Percentiles rank a stretch among this genome's conserved stretches.
Evolutionary conservation across 768 basidiomycete genomes (phyloP).

Genomic region (Strobilomyces echinocephalus): DNA sequence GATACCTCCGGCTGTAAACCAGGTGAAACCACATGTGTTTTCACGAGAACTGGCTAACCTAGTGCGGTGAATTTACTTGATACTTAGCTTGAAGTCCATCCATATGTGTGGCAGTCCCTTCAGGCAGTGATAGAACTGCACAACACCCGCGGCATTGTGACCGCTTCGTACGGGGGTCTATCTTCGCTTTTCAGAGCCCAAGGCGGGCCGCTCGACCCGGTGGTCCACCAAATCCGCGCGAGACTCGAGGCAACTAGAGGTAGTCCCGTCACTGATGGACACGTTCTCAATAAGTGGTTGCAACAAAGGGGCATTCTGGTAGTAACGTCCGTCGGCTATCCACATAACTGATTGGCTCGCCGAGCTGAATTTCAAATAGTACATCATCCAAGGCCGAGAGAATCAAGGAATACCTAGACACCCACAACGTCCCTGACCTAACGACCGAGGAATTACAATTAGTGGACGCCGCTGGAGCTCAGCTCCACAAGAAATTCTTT

Average conservation of each 20-base stretch:
- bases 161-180: slow-evolving; percentile 1
- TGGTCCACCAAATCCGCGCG: neutral
- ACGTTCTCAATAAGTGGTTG: slow-evolving; percentile 1
- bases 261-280: neutral
- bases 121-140: neutral
- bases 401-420: neutral
- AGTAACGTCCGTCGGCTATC: neutral
- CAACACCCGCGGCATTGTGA: neutral
- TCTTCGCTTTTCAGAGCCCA: neutral
- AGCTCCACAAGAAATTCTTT: slow-evolving; percentile 2
- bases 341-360: neutral
- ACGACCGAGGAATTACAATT: slow-evolving; percentile 2
- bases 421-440: slow-evolving; percentile 1
- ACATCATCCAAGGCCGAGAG: neutral
- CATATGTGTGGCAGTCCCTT: slow-evolving; percentile 5
- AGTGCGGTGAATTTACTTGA: neutral
- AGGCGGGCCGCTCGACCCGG: neutral
- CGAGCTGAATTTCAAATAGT: neutral
- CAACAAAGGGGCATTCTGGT: slow-evolving; percentile 1
- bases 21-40: neutral
- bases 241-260: neutral
- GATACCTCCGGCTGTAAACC: neutral
- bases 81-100: neutral
- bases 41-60: neutral
- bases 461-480: neutral